Base-by-base conservation (phyloP, 345 rosid species). In the Excoecaria cochinchinensis region DNA sequence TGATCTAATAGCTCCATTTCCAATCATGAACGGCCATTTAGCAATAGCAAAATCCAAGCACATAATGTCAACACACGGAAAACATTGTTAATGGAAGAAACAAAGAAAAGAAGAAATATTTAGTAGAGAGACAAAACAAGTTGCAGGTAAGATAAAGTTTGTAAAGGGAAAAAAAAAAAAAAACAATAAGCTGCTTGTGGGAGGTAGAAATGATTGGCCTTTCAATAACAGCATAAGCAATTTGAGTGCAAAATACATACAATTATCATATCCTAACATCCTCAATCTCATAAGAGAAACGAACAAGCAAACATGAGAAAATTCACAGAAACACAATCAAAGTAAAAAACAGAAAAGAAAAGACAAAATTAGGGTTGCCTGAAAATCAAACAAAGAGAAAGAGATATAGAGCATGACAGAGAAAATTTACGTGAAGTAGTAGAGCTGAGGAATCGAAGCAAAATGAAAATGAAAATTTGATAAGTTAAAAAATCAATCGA, bases 351-450 rank as follows among this genome's bases (percentile, higher is more conserved):
- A 31, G 31, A 31, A 31, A 21, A 44, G 21, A n/a, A 1, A 12
- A 0, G 47, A 22, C 5, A 13, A 72, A 72, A 72, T 25, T 59
- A 46, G 67, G 67, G 75, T 58, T 72, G 25, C 59, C 22, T 6
- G 36, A 56, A 56, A 70, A 9, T 12, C 47, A 36, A 61, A 24
- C 8, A 10, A 3, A 59, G 4, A 16, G 6, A 31, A 16, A 17
- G 57, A 19, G 17, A 51, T 12, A 16, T 15, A 19, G 22, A 31
- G 31, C 3, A 13, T 16, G 10, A 42, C 19, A 46, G 9, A 68
- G 57, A 44, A 67, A 46, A n/a, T 19, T 21, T 9, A 56, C 60
- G 22, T 63, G 21, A 14, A 63, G 12, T 6, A 63, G 5, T 19
- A 65, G 8, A 65, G 8, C 69, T 42, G 22, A 65, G 51, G 51